Base-by-base conservation (phyloP, 2,329 filamentous ascomycete species). In the Fusarium anguioides region DNA sequence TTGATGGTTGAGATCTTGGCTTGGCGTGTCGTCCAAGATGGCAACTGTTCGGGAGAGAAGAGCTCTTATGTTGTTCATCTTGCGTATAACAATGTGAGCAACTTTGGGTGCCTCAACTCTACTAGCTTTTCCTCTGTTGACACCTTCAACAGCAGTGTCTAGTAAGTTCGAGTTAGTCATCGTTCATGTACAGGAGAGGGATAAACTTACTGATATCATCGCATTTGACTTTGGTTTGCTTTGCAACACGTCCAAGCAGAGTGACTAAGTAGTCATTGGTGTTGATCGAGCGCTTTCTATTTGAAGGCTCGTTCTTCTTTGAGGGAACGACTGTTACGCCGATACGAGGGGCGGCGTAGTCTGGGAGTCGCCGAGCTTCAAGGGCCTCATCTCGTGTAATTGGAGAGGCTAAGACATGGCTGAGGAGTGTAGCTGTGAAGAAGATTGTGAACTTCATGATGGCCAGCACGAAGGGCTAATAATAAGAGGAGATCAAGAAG, bases 371-470 rank as follows among this genome's bases (percentile, higher is more conserved):
- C 3, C 36, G 57, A 20, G 9, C 27, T 4, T 5, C 39, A 17
- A 47, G 6, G 24, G 6, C 31, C 9, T 37, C 4, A 3, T 21
- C 24, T 26, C 26, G 40, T 2, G n/a, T 10, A 4, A 45, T 8
- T 2, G 61, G 65, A 1, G 31, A 20, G 0, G 64, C 42, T 6
- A 68, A 4, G 18, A 20, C 24, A 3, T 18, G 18, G 6, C 39
- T 44, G 11, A 64, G 21, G 26, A 68, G 12, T 3, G 40, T 35
- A 2, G n/a, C 29, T 4, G 33, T 37, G 18, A 55, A 11, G 39
- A 68, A 8, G 27, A 56, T 9, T 5, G 42, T 26, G 14, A 53
- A 57, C 60, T 68, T 68, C 65, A 68, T 68, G 3, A 26, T 42
- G 29, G 27, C n/a, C n/a, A n/a, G n/a, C n/a, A 10, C 8, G 29